phyloP scores from a whole-genome alignment of 495 filamentous ascomycete genomes.

The Daldinia decipiens region DNA sequence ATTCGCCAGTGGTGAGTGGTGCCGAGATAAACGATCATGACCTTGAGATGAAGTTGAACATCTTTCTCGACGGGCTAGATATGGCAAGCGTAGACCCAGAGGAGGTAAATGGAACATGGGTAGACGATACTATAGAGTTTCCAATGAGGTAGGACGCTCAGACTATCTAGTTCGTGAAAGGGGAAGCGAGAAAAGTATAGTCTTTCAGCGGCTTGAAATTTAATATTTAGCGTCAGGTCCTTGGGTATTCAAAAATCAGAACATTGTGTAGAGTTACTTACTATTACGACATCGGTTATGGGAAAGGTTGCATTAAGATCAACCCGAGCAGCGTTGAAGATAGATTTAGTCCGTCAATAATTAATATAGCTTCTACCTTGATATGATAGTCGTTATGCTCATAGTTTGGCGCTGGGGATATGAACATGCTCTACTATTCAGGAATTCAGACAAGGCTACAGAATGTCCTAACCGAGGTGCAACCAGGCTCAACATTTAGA shows the following conservation, averaged over 20 bases:
- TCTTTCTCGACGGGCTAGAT: not conserved
- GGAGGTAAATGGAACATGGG: not conserved
- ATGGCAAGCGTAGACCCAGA: not conserved
- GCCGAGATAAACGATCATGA: no score
- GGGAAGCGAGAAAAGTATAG: not conserved
- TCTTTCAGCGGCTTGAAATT: conserved; percentile 12
- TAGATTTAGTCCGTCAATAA: not conserved
- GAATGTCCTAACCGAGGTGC: not conserved
- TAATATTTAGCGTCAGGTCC: conserved; percentile 2
- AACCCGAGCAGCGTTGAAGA: not conserved
- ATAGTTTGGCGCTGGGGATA: not conserved
- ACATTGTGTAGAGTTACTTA: not conserved
- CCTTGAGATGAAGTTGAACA: no score
- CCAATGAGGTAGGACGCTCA: not conserved
- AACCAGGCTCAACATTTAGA: not conserved
- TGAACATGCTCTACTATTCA: not conserved
- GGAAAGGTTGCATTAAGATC: not conserved
- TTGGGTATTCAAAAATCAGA: not conserved
- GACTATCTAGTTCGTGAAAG: not conserved
- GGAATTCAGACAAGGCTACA: not conserved
- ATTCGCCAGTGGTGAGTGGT: no score
- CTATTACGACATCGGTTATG: not conserved
- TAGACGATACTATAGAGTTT: not conserved
- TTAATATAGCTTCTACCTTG: not conserved
- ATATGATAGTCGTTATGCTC: not conserved